Evolutionary conservation across 2,329 filamentous ascomycete genomes (phyloP), one percentile per base, ranked within the genome.

Genomic region (Fusarium luffae): DNA sequence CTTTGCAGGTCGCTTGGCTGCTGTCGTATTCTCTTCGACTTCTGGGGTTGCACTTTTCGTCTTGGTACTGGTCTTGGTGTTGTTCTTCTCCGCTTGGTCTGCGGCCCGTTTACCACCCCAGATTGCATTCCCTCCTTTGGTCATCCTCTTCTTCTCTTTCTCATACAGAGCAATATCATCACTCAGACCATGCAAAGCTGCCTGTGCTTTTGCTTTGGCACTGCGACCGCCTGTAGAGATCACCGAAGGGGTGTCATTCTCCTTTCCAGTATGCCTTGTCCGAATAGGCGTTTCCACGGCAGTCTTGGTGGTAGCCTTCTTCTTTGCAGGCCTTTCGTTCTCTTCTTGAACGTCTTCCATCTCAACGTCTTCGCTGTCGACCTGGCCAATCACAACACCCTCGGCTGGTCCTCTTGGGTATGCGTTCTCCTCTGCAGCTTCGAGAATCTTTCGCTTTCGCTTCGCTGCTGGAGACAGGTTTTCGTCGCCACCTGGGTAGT

Each of bases 151-250:
- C 83, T 88, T 93, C 81, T 99, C 96, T 77, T 96, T 97, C 76
- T 98, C 92, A 75, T 96, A 99, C 32, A 97, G 83, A 4, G 91
- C 91, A 75, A 98, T 94, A 76, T 99, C 96, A 1, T 91, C 88
- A 1, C 93, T 94, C 60, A 95, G 84, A 37, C 88, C 87, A 56
- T 96, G 93, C 10, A 98, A 82, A 69, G 88, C 90, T 34, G 90
- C 88, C n/a, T 91, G 82, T 14, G 96, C 96, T 75, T 92, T 91
- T 42, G 92, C 90, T 78, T 98, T 99, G 16, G 96, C 95, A 74
- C 93, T 96, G 58, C 96, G 90, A 70, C 92, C 93, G 27, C 90
- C 90, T 3, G 90, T 92, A 4, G 91, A 87, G 40, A 82, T 72
- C 3, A 82, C 85, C 0, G 89, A 90, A 0, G 94, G 94, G 0